phyloP scores from a whole-genome alignment of 2,329 filamentous ascomycete species.

The Elsinoe necatrix region DNA sequence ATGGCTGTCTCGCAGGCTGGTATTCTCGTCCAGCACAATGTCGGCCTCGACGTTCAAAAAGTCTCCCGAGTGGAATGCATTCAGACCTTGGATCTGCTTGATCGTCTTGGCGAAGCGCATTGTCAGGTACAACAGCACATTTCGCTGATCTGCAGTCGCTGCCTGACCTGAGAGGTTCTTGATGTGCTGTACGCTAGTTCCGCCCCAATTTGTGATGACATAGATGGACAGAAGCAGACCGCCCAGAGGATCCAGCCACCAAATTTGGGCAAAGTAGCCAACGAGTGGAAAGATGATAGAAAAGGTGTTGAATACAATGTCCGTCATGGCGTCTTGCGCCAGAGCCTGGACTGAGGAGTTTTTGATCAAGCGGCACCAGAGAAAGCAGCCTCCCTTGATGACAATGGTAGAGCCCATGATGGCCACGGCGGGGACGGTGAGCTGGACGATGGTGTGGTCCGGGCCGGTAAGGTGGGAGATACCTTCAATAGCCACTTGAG shows the following conservation, averaged over 20 bases:
- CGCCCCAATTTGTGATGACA: constrained; percentile 72
- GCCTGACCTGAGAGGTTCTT: constrained; percentile 72
- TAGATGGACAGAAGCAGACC: constrained; percentile 69
- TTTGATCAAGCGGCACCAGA: constrained; percentile 78
- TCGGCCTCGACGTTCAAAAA: constrained; percentile 79
- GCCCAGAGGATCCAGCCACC: constrained; percentile 77
- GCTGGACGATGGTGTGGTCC: constrained; percentile 61
- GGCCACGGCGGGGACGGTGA: constrained; percentile 61
- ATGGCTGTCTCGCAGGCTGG: constrained; percentile 68
- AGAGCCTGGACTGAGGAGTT: constrained; percentile 81
- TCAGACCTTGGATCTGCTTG: constrained; percentile 72
- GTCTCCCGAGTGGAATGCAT: constrained; percentile 78
- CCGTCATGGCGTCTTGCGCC: constrained; percentile 58
- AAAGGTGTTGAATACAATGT: constrained; percentile 85
- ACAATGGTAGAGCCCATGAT: constrained; percentile 78
- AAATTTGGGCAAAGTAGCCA: constrained; percentile 65
- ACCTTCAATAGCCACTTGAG: constrained; percentile 66
- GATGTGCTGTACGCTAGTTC: constrained; percentile 67
- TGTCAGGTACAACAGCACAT: constrained; percentile 78
- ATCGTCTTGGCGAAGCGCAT: constrained; percentile 91
- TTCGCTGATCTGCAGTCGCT: constrained; percentile 71
- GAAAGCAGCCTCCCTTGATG: constrained; percentile 73
- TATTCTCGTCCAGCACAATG: constrained; percentile 70
- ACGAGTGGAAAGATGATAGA: constrained; percentile 80
- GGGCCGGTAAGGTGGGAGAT: constrained; percentile 52